These are phyloP conservation scores for Emergomyces pasteurianus DNA, from an alignment of 2,329 filamentous ascomycete genomes.

Conservation along the genomic window DNA sequence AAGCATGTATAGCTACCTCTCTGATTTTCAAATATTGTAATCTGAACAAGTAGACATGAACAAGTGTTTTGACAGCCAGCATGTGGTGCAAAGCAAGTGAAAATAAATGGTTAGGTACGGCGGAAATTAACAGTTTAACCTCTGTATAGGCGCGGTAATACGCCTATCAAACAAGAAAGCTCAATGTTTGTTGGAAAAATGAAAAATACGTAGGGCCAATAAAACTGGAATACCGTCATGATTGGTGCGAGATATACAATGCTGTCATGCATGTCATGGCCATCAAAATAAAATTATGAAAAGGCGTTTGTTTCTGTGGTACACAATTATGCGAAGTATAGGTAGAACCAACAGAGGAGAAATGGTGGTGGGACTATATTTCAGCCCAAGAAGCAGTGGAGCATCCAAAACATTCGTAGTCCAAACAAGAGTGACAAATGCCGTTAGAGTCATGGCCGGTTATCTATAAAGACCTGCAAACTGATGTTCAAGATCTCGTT, in stretches of 20 bases:
- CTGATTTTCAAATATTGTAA: background rate
- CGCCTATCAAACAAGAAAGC: background rate
- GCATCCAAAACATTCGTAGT: background rate
- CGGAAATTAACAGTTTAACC: background rate
- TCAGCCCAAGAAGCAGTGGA: background rate
- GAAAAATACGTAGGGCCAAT: background rate
- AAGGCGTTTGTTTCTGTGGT: background rate
- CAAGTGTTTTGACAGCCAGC: background rate
- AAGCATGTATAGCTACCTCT: background rate
- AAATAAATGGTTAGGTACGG: background rate
- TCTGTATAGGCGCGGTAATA: background rate
- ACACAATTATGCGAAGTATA: background rate
- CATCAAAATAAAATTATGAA: background rate
- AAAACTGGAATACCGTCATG: background rate
- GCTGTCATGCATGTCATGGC: background rate
- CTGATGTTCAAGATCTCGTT: conserved; percentile 6
- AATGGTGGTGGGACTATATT: background rate
- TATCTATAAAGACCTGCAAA: background rate
- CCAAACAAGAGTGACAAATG: background rate
- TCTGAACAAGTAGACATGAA: background rate
- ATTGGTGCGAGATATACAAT: background rate
- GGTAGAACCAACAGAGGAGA: background rate
- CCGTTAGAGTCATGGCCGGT: background rate
- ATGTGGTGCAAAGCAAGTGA: background rate
- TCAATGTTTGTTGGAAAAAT: background rate